Conservation (phyloP, 805 yeast genomes). For the Tetrapisispora namnaoensis region DNA sequence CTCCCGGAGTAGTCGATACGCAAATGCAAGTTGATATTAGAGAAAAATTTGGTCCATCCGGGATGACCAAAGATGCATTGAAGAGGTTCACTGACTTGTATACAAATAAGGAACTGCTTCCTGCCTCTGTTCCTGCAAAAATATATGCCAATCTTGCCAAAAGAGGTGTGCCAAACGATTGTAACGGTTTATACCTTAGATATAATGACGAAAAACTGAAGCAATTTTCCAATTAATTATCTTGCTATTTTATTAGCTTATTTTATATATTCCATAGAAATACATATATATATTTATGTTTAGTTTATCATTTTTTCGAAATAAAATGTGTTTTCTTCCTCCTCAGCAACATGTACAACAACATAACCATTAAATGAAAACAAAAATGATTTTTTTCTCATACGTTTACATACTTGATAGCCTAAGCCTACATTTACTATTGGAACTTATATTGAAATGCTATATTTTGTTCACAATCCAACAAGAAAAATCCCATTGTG, state of each 20-base stretch:
- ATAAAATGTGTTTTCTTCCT: too few relatives aligned
- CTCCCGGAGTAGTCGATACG: conserved; percentile 94
- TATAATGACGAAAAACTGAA: conserved; percentile 37
- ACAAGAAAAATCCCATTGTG: too few relatives aligned
- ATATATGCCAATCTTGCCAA: conserved; percentile 59
- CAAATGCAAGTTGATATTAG: conserved; percentile 79
- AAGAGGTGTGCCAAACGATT: conserved; percentile 42
- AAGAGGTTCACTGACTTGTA: conserved; percentile 58
- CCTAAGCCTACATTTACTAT: too few relatives aligned
- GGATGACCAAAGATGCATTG: conserved; percentile 53
- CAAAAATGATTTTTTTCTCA: too few relatives aligned
- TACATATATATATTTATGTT: too few relatives aligned
- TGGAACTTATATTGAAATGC: too few relatives aligned
- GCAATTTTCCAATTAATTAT: background rate
- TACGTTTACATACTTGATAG: too few relatives aligned
- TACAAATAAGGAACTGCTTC: conserved; percentile 44
- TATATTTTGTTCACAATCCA: too few relatives aligned
- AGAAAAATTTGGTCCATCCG: conserved; percentile 41
- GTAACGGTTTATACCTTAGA: conserved; percentile 63
- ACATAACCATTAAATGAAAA: too few relatives aligned
- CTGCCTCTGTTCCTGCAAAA: conserved; percentile 63
- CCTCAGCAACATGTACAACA: too few relatives aligned
- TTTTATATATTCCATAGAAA: background rate
- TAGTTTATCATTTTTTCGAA: background rate
- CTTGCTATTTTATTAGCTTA: too few relatives aligned